A percentile compares a stretch with the other conserved stretches of the same genome.
Conservation (phyloP, 176 grass and related monocot genomes). For the Luzula sylvatica region DNA sequence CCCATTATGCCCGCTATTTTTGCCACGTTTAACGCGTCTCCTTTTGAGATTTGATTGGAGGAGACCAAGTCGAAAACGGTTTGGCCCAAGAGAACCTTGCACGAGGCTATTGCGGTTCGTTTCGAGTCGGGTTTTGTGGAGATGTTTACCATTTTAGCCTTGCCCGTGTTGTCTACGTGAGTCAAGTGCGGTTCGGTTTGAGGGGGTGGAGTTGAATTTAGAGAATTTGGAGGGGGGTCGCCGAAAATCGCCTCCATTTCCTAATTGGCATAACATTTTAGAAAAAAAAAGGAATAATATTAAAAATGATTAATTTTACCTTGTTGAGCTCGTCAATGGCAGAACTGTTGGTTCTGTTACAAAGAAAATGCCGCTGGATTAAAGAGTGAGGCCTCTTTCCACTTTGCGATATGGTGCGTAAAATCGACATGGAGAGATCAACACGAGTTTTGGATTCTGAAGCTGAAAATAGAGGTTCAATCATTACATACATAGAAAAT, state of each 20-base stretch:
- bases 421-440: constrained; percentile 10
- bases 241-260: constrained; percentile 93
- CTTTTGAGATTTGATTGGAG: constrained; percentile 91
- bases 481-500: background rate
- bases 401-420: constrained; percentile 9
- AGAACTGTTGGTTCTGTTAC: background rate
- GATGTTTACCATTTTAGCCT: constrained; percentile 87
- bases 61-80: constrained; percentile 74
- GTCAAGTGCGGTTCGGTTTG: constrained; percentile 29
- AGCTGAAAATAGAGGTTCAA: background rate
- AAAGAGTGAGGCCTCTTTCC: background rate
- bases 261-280: constrained; percentile 19
- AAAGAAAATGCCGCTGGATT: constrained; percentile 1
- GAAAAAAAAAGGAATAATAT: constrained; percentile 2
- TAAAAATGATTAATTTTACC: background rate
- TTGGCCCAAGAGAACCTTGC: constrained; percentile 63
- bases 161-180: constrained; percentile 57
- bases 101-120: constrained; percentile 63
- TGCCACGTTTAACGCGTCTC: constrained; percentile 83
- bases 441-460: too few relatives aligned
- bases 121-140: constrained; percentile 61
- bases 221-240: constrained; percentile 45
- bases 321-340: constrained; percentile 21
- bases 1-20: constrained; percentile 94
- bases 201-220: constrained; percentile 41